A percentile compares a stretch with the other conserved stretches of the same genome.
Conservation (phyloP, 495 filamentous ascomycete genomes). For the Aspergillus nidulans region DNA sequence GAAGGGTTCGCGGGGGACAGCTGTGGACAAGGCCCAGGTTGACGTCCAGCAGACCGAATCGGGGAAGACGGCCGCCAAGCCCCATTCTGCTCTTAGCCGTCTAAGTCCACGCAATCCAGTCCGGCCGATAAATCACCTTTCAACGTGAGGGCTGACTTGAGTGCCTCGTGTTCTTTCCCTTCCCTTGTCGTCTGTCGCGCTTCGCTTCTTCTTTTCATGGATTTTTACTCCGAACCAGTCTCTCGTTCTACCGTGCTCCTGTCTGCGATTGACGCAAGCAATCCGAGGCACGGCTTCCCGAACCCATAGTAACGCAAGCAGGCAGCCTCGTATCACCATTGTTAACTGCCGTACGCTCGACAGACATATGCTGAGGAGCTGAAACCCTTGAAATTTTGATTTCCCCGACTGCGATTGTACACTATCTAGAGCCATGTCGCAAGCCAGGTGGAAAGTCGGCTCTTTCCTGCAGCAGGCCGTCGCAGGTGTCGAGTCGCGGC, state of each 20-base stretch:
- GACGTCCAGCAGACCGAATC: slow-evolving; percentile 12
- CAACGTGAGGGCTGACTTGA: neutral
- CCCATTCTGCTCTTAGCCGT: slow-evolving; percentile 12
- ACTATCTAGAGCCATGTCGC: slow-evolving; percentile 31
- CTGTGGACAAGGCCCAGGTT: slow-evolving; percentile 3
- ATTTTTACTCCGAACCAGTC: slow-evolving; percentile 7
- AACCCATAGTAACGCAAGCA: slow-evolving; percentile 14
- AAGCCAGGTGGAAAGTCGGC: slow-evolving; percentile 53
- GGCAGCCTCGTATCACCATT: slow-evolving; percentile 6
- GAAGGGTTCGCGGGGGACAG: neutral
- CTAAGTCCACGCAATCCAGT: slow-evolving; percentile 24
- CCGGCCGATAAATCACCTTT: slow-evolving; percentile 2
- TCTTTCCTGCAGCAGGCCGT: slow-evolving; percentile 88
- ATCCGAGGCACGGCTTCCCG: neutral
- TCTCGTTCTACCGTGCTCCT: slow-evolving; percentile 8
- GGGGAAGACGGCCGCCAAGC: slow-evolving; percentile 18
- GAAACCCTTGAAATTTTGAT: neutral
- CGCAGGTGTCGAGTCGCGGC: slow-evolving; percentile 84
- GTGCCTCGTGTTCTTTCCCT: neutral
- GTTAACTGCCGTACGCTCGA: slow-evolving; percentile 5
- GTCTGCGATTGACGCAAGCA: slow-evolving; percentile 3
- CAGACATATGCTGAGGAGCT: slow-evolving; percentile 21
- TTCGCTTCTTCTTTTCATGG: slow-evolving; percentile 7
- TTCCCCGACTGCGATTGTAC: slow-evolving; percentile 3
- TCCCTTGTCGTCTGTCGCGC: neutral